Evolutionary conservation across 2,329 filamentous ascomycete genomes (phyloP).

Genomic region (Fusarium nygamai): DNA sequence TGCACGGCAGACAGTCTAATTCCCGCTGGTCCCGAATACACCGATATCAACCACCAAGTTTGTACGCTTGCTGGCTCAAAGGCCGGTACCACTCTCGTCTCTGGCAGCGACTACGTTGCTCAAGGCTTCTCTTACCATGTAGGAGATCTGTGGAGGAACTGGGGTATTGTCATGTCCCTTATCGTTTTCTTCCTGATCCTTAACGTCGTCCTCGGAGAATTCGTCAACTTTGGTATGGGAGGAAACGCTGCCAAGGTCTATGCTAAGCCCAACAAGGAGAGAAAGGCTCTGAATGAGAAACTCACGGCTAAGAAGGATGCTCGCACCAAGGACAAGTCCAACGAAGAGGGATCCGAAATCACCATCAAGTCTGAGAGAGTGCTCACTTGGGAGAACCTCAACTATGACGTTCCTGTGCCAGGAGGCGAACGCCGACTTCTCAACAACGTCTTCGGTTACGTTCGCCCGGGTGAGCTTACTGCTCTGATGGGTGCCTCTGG

Average conservation of each 20-base stretch:
- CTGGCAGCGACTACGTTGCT: slow-evolving; percentile 75
- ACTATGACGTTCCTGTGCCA: slow-evolving; percentile 75
- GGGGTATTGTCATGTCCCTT: slow-evolving; percentile 80
- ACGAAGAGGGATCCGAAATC: slow-evolving; percentile 60
- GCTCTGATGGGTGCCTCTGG: slow-evolving; percentile 85
- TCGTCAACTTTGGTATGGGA: slow-evolving; percentile 80
- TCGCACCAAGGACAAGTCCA: slow-evolving; percentile 58
- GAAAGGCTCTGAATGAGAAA: slow-evolving; percentile 71
- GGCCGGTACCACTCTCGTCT: slow-evolving; percentile 70
- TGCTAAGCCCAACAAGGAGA: slow-evolving; percentile 74
- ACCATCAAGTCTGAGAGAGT: slow-evolving; percentile 70
- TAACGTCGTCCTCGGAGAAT: slow-evolving; percentile 82
- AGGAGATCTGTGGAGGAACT: slow-evolving; percentile 81
- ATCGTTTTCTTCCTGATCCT: slow-evolving; percentile 79
- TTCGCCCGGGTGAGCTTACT: slow-evolving; percentile 79
- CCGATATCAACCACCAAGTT: slow-evolving; percentile 77
- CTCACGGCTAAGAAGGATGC: slow-evolving; percentile 68
- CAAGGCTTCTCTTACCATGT: slow-evolving; percentile 74
- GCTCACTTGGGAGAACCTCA: slow-evolving; percentile 88
- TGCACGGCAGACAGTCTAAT: slow-evolving; percentile 76
- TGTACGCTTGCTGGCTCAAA: slow-evolving; percentile 81
- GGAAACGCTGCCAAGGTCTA: slow-evolving; percentile 85
- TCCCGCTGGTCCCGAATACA: slow-evolving; percentile 76
- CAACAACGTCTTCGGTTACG: slow-evolving; percentile 71
- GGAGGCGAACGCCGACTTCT: slow-evolving; percentile 66